Evolutionary conservation across 2,329 filamentous ascomycete genomes (phyloP), one percentile per base, ranked within the genome.

Genomic region (Trichoderma breve): DNA sequence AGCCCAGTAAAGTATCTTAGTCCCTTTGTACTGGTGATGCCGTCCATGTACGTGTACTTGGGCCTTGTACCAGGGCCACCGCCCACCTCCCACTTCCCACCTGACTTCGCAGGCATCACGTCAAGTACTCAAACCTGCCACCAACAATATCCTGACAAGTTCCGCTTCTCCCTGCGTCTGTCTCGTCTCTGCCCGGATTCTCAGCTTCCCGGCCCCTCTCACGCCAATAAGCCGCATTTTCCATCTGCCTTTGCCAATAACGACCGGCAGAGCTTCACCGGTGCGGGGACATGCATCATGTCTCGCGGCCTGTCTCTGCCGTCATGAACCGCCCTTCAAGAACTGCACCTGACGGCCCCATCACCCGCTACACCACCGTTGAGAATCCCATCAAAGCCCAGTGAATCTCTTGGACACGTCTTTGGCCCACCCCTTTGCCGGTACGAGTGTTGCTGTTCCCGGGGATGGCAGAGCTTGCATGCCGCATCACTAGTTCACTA

Each of bases 241-340:
- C 26, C 57, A 36, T 62, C 24, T 62, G 28, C 39, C 57, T 53
- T 70, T 18, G 28, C 67, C 67, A 70, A 70, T 70, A 21, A 21
- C 21, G 26, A 24, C 18, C 32, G 47, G 14, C 2, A 2, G n/a
- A 62, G 67, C 55, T 62, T 70, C 67, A 70, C 67, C 67, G 67
- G 57, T 70, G 67, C 57, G 67, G 67, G 60, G 60, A 28, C 36
- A 18, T 63, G 21, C 60, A 28, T n/a, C 55, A 53, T 70, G 67
- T 70, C 67, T 62, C 28, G 39, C 39, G 15, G 57, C 7, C 57
- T 14, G 55, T 51, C 36, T 26, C 14, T 34, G 34, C 39, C 30
- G 58, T 39, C n/a, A 18, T 26, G 32, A 62, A 26, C 60, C 60
- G 60, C 34, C 60, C 60, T 63, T 63, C 12, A 30, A 51, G 39